phyloP scores from a whole-genome alignment of 2,329 filamentous ascomycete species.

The Botrytis squamosa region DNA sequence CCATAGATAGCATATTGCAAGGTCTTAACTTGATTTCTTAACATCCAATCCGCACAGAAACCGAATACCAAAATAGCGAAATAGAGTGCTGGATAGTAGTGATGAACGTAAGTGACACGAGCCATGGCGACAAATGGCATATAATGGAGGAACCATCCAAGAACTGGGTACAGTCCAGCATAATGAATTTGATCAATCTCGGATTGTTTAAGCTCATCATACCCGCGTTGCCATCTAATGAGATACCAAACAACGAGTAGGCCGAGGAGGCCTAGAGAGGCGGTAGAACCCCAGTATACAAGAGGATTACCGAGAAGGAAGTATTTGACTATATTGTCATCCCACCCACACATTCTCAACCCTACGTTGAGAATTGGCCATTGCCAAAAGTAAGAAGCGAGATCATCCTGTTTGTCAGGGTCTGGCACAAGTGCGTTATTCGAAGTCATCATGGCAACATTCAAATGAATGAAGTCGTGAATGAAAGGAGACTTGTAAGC shows the following conservation, averaged over 20 bases:
- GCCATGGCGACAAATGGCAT: constrained; percentile 96
- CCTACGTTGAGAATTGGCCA: constrained; percentile 96
- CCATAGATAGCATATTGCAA: constrained; percentile 70
- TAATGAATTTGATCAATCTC: constrained; percentile 97
- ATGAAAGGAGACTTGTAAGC: constrained; percentile 96
- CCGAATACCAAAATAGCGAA: constrained; percentile 90
- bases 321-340: constrained; percentile 93
- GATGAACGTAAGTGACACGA: constrained; percentile 97
- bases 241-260: constrained; percentile 79
- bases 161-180: constrained; percentile 82
- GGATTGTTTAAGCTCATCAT: constrained; percentile 70
- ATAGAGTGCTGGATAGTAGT: constrained; percentile 98
- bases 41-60: constrained; percentile 84
- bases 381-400: constrained; percentile 96
- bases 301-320: constrained; percentile 96
- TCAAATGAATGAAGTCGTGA: constrained; percentile 95
- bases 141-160: constrained; percentile 96
- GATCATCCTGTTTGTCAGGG: constrained; percentile 97
- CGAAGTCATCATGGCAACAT: constrained; percentile 99
- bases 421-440: constrained; percentile 98
- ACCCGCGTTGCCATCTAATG: constrained; percentile 94
- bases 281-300: constrained; percentile 93
- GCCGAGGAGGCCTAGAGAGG: constrained; percentile 70
- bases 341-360: constrained; percentile 98
- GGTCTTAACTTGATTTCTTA: constrained; percentile 62